A percentile compares a stretch with the other conserved stretches of the same genome.
phyloP scores from a whole-genome alignment of 2,329 filamentous ascomycete genomes.

The Fusarium secorum region DNA sequence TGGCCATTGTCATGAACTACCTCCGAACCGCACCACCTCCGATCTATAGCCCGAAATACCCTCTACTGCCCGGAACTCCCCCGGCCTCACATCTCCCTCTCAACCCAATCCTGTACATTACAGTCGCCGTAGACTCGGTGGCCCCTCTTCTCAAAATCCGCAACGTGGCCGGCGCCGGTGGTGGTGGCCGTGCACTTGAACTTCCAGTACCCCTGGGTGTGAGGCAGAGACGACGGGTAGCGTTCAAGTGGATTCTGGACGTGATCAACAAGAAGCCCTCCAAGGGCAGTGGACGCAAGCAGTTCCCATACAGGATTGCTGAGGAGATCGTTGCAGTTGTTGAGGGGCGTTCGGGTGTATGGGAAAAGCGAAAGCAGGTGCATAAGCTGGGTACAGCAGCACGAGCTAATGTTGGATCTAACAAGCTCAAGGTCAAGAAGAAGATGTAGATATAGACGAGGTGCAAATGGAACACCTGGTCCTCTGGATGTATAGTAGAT shows the following conservation, averaged over 20 bases:
- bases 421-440: slow-evolving; percentile 49
- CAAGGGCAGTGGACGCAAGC: slow-evolving; percentile 72
- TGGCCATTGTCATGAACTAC: slow-evolving; percentile 81
- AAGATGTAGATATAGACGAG: slow-evolving; percentile 43
- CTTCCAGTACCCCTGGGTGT: slow-evolving; percentile 79
- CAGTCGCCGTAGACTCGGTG: slow-evolving; percentile 89
- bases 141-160: slow-evolving; percentile 86
- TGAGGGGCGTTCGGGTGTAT: slow-evolving; percentile 83
- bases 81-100: slow-evolving; percentile 82
- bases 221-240: slow-evolving; percentile 78
- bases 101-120: slow-evolving; percentile 89
- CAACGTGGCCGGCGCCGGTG: slow-evolving; percentile 77
- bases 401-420: slow-evolving; percentile 73
- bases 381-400: slow-evolving; percentile 84
- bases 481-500: slow-evolving; percentile 41
- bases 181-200: slow-evolving; percentile 85
- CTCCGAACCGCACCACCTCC: slow-evolving; percentile 87
- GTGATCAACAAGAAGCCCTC: slow-evolving; percentile 81
- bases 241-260: slow-evolving; percentile 89
- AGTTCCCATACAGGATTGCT: slow-evolving; percentile 80
- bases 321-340: slow-evolving; percentile 88
- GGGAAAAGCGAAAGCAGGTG: slow-evolving; percentile 79
- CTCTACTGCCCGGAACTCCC: slow-evolving; percentile 78
- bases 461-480: not conserved
- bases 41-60: slow-evolving; percentile 72